Conservation (phyloP, 176 grass and related monocot genomes). For the Leersia perrieri region DNA sequence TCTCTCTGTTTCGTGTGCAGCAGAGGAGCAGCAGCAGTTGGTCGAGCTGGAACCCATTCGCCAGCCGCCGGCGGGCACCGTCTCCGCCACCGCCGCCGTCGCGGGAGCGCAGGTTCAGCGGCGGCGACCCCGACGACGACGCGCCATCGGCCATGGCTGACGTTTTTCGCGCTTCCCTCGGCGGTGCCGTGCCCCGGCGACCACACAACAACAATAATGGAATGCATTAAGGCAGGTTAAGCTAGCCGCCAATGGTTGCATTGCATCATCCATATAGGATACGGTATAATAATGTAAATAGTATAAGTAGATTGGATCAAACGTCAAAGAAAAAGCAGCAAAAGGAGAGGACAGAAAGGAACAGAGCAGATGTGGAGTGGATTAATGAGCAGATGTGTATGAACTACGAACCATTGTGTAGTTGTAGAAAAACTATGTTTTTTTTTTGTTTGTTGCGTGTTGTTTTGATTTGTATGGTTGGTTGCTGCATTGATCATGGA, state of each 20-base stretch:
- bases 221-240: too few species aligned
- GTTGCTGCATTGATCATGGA: background rate
- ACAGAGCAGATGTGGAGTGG: constrained; percentile 1
- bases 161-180: background rate
- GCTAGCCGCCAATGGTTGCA: too few species aligned
- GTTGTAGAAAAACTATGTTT: background rate
- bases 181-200: constrained; percentile 5
- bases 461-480: background rate
- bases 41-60: constrained; percentile 14
- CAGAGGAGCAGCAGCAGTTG: constrained; percentile 10
- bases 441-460: background rate
- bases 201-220: background rate
- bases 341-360: background rate
- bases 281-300: background rate
- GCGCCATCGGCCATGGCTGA: background rate
- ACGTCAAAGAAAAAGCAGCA: background rate
- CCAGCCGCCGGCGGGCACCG: constrained; percentile 24
- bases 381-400: too few species aligned
- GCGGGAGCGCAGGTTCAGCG: background rate
- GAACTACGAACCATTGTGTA: background rate
- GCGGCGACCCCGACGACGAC: background rate
- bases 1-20: constrained; percentile 14
- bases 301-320: background rate
- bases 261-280: background rate
- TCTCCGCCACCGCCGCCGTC: background rate